Evolutionary conservation across 169 alveolate genomes (phyloP), one percentile per base, ranked within the genome.

Genomic region (Plasmodium adleri): DNA sequence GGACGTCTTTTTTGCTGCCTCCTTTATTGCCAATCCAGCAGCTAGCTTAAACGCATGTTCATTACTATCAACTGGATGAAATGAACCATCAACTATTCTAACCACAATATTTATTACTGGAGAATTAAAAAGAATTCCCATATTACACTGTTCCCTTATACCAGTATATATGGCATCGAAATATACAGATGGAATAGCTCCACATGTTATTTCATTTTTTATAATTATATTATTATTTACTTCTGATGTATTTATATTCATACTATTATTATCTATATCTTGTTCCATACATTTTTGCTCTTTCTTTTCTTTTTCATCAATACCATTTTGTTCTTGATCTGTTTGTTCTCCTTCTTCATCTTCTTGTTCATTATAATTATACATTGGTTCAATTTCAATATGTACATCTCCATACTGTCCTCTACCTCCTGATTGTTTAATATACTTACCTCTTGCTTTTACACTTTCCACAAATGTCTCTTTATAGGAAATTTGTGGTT

Each of bases 401-500:
- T 86, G 88, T 32, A 96, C 96, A 58, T 95, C 96, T 10, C 98
- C 98, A 88, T 94, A 97, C 76, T 94, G 97, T 2, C 97, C 97
- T n/a, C 96, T 83, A 17, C 98, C 98, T 0, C 98, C 98, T 63
- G 97, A 88, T 86, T 95, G 96, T 90, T 95, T 97, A 74, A 95
- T 90, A 78, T 93, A 94, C 78, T 76, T 93, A 52, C 97, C 98
- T 90, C 92, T 95, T 10, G 96, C 96, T 32, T 88, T 78, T 7
- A 90, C 95, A 8, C 72, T 91, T 71, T 85, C 92, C 4, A 92
- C 50, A 74, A 96, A 85, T 9, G 98, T 95, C 67, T 95, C 98
- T 54, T 94, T 95, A 74, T 96, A 98, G 12, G 98, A 97, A 10
- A 98, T 98, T 92, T 97, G 96, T 67, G 98, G 98, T 70, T 96